phyloP scores from a whole-genome alignment of 352 stramenopile species.

The Globisporangium cederbergense region DNA sequence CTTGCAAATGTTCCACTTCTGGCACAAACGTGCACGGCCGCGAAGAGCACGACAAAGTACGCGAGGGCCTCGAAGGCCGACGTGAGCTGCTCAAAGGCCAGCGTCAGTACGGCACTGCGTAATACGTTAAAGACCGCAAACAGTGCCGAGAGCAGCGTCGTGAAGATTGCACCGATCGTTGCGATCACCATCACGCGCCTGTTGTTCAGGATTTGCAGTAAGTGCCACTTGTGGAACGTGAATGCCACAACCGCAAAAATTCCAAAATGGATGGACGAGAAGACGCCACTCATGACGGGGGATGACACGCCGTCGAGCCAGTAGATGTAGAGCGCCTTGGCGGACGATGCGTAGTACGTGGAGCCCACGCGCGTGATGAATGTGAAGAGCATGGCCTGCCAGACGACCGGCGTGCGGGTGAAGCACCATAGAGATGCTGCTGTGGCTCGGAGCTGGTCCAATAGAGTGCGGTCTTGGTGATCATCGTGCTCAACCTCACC shows the following conservation, averaged over 20 bases:
- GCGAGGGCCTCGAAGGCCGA: slow-evolving; percentile 47
- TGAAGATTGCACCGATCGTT: slow-evolving; percentile 29
- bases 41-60: slow-evolving; percentile 51
- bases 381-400: slow-evolving; percentile 35
- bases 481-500: not conserved
- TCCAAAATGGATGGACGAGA: slow-evolving; percentile 40
- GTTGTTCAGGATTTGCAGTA: slow-evolving; percentile 31
- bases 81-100: slow-evolving; percentile 51
- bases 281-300: slow-evolving; percentile 42
- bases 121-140: slow-evolving; percentile 58
- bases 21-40: slow-evolving; percentile 32
- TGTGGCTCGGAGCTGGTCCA: slow-evolving; percentile 12
- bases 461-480: not conserved
- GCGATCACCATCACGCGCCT: slow-evolving; percentile 32
- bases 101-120: slow-evolving; percentile 39
- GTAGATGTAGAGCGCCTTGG: slow-evolving; percentile 58
- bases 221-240: slow-evolving; percentile 16
- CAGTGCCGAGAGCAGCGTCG: slow-evolving; percentile 37
- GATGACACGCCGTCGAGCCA: slow-evolving; percentile 30
- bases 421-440: slow-evolving; percentile 29
- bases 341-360: slow-evolving; percentile 53
- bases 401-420: slow-evolving; percentile 34
- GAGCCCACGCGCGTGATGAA: slow-evolving; percentile 52
- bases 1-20: not conserved
- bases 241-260: slow-evolving; percentile 37